phyloP scores from a whole-genome alignment of 139 green algal species.

The Pleodorina starrii region DNA sequence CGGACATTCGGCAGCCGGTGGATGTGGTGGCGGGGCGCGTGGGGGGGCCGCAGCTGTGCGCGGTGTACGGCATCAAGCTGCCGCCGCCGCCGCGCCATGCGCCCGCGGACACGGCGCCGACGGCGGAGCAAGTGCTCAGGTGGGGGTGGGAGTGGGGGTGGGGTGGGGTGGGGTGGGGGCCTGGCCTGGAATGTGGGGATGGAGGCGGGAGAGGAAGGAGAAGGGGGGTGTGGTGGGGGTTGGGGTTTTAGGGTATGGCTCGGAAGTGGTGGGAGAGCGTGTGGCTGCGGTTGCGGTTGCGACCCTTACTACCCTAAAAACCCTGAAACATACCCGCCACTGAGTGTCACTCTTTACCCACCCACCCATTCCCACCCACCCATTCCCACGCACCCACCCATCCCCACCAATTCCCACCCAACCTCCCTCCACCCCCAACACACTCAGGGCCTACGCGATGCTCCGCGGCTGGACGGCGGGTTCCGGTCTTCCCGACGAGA shows the following conservation, averaged over 20 bases:
- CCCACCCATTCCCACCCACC: neutral
- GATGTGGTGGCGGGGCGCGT: slow-evolving; percentile 77
- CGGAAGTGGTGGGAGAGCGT: too few relatives aligned
- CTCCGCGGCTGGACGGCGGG: slow-evolving; percentile 79
- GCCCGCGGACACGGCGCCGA: slow-evolving; percentile 42
- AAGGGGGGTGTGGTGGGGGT: too few relatives aligned
- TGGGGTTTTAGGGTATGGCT: too few relatives aligned
- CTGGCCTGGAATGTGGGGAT: neutral
- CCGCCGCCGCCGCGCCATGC: slow-evolving; percentile 47
- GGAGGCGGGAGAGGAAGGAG: neutral
- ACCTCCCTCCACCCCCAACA: slow-evolving; percentile 48
- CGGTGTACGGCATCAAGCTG: slow-evolving; percentile 84
- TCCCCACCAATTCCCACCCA: neutral
- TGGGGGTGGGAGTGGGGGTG: slow-evolving; percentile 6
- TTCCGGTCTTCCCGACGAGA: slow-evolving; percentile 92
- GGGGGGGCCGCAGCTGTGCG: slow-evolving; percentile 67
- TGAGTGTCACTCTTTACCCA: neutral
- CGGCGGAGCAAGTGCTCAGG: slow-evolving; percentile 58
- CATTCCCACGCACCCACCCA: neutral
- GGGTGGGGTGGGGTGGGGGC: too few relatives aligned
- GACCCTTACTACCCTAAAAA: too few relatives aligned
- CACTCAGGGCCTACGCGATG: slow-evolving; percentile 72
- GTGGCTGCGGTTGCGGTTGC: too few relatives aligned
- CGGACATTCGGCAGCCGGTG: slow-evolving; percentile 87
- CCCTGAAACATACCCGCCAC: neutral